Evolutionary conservation across 179 eudicot genomes (phyloP).

Genomic region (Dionaea muscipula): DNA sequence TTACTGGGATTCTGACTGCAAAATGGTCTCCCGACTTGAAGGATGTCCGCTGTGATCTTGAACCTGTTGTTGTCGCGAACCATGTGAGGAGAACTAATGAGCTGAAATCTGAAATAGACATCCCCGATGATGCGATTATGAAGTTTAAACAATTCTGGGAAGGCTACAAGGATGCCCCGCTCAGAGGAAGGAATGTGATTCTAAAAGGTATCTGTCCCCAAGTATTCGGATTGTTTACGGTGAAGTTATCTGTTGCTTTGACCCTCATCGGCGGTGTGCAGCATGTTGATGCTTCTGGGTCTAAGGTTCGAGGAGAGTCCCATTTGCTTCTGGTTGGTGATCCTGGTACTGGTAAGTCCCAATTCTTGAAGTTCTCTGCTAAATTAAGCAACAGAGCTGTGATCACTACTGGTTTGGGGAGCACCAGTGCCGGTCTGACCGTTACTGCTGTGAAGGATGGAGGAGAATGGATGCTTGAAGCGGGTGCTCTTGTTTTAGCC

Average conservation of each 20-base stretch:
- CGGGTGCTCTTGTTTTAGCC: slow-evolving; percentile 92
- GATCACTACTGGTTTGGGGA: slow-evolving; percentile 71
- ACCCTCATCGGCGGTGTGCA: slow-evolving; percentile 96
- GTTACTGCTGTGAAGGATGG: slow-evolving; percentile 53
- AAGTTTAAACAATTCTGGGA: slow-evolving; percentile 61
- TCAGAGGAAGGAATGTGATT: slow-evolving; percentile 85
- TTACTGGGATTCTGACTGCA: slow-evolving; percentile 75
- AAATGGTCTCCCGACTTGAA: slow-evolving; percentile 88
- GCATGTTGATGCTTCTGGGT: slow-evolving; percentile 89
- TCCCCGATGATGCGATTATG: slow-evolving; percentile 49
- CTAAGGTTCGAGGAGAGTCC: slow-evolving; percentile 89
- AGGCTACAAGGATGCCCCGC: slow-evolving; percentile 48
- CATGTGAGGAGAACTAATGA: slow-evolving; percentile 67
- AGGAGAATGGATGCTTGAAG: slow-evolving; percentile 98
- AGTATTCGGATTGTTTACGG: slow-evolving; percentile 91
- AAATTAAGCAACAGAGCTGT: slow-evolving; percentile 70
- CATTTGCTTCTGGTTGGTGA: slow-evolving; percentile 95
- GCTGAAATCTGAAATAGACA: slow-evolving; percentile 58
- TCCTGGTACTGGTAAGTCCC: slow-evolving; percentile 93
- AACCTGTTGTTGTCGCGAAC: slow-evolving; percentile 78
- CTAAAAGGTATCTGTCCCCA: slow-evolving; percentile 77
- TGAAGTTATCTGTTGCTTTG: slow-evolving; percentile 81
- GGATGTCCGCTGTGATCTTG: slow-evolving; percentile 96
- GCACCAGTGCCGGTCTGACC: slow-evolving; percentile 88
- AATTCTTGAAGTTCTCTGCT: slow-evolving; percentile 77